phyloP scores from a whole-genome alignment of 495 filamentous ascomycete genomes.

The Annulohypoxylon maeteangense region DNA sequence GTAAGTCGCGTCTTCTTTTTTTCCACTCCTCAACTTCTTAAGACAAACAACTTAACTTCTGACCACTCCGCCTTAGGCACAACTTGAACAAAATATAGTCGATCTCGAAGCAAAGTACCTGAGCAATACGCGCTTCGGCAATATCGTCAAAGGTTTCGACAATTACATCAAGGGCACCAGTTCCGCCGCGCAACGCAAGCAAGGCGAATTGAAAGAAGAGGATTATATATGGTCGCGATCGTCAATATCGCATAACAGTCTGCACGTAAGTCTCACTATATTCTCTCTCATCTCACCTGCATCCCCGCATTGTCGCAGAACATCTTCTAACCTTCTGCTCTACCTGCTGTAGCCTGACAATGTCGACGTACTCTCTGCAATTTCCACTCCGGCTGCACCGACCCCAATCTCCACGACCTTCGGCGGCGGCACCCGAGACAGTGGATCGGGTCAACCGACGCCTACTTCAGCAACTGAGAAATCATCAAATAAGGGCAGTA shows the following conservation, averaged over 20 bases:
- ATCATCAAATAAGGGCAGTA: conserved; percentile 36
- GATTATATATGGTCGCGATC: conserved; percentile 69
- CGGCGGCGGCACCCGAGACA: conserved; percentile 49
- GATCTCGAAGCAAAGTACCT: conserved; percentile 88
- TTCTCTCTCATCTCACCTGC: background rate
- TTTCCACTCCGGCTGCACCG: conserved; percentile 57
- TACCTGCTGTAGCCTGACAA: conserved; percentile 50
- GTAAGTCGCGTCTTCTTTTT: conserved; percentile 42
- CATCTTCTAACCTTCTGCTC: conserved; percentile 32
- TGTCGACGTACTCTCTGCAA: conserved; percentile 49
- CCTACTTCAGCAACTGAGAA: conserved; percentile 57
- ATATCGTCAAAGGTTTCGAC: conserved; percentile 97
- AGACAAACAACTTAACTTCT: background rate
- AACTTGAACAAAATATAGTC: conserved; percentile 81
- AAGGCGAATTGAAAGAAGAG: conserved; percentile 60
- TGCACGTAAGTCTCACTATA: conserved; percentile 49
- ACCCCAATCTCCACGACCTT: conserved; percentile 62
- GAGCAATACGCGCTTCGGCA: conserved; percentile 87
- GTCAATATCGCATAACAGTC: conserved; percentile 65
- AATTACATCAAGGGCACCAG: conserved; percentile 89
- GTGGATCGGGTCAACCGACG: conserved; percentile 56
- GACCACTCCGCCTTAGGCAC: conserved; percentile 41
- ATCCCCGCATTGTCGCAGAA: background rate
- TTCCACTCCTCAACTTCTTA: background rate
- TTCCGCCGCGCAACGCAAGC: conserved; percentile 60